Base-by-base conservation (phyloP, 2,329 filamentous ascomycete genomes). In the Cadophora gregata region DNA sequence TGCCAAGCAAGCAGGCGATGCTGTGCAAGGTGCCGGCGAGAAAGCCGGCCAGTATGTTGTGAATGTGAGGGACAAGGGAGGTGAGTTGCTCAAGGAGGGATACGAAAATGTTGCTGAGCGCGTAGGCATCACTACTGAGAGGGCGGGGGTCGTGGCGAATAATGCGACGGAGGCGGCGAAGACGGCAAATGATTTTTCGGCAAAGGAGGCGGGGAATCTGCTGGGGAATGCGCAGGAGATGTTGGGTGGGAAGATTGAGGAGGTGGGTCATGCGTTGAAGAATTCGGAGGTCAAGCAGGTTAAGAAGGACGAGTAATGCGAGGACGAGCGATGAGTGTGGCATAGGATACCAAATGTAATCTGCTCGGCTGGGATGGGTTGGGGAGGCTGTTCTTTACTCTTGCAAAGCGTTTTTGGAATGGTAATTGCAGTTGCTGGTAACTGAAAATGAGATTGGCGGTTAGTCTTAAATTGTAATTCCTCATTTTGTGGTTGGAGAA, bases 1-100 rank as follows among this genome's bases (percentile, higher is more conserved):
- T 0, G 72, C 80, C 10, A 73, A 77, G 4, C 75, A 77, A 36
- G 79, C 80, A 4, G 78, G 77, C 1, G 75, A 78, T 60, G 66
- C 67, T 7, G 66, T 71, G 10, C 61, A 67, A n/a, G 68, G 70
- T 59, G 65, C 45, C 3, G 63, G 60, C 1, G 67, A 66, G 24
- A 71, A 59, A 27, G 69, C 63, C 4, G 67, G 69, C 16, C 60
- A 68, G 31, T 59, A 67, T 25, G 67, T 69, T 50, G 59, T 62
- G 24, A 67, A 69, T 31, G 70, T 55, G 14, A 42, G 58, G 14
- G 68, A 72, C 24, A 67, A 60, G 12, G 59, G 70, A 19, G 36
- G 61, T 14, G 61, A 63, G 33, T 21, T 31, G 27, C 50, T 63
- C 24, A 70, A 68, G 10, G 66, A 68, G 10, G 69, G 66, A 10